These are phyloP conservation scores for Suhomyces vadensis DNA, from an alignment of 805 yeast species.

Conservation along the genomic window DNA sequence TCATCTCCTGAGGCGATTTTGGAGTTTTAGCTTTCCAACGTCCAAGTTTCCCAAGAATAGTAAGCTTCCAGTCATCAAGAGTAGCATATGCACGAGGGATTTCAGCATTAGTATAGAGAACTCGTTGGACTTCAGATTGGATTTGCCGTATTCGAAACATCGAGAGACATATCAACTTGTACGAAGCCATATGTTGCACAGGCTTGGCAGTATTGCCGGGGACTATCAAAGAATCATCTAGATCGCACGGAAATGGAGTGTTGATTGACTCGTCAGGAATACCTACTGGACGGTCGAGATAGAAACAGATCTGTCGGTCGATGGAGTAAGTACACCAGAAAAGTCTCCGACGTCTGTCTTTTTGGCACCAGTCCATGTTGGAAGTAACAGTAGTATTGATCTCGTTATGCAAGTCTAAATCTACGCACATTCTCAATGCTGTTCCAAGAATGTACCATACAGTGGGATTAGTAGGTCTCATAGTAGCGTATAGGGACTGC, in stretches of 20 bases:
- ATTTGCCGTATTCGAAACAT: slow-evolving; percentile 70
- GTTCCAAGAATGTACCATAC: slow-evolving; percentile 91
- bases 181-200: slow-evolving; percentile 45
- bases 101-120: slow-evolving; percentile 69
- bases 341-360: slow-evolving; percentile 58
- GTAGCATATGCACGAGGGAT: slow-evolving; percentile 61
- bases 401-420: slow-evolving; percentile 81
- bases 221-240: slow-evolving; percentile 69
- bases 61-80: slow-evolving; percentile 63
- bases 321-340: slow-evolving; percentile 90
- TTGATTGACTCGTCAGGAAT: slow-evolving; percentile 79
- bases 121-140: slow-evolving; percentile 74
- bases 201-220: slow-evolving; percentile 18
- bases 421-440: slow-evolving; percentile 77
- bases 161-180: slow-evolving; percentile 65
- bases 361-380: slow-evolving; percentile 51
- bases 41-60: slow-evolving; percentile 53
- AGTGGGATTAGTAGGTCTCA: slow-evolving; percentile 89
- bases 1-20: slow-evolving; percentile 56
- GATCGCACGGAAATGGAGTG: slow-evolving; percentile 67
- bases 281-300: slow-evolving; percentile 85
- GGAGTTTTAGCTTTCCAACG: slow-evolving; percentile 65
- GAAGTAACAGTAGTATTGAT: slow-evolving; percentile 18
- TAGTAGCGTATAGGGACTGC: slow-evolving; percentile 68
- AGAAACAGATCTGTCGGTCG: slow-evolving; percentile 84